Evolutionary conservation across 495 filamentous ascomycete species (phyloP).

Genomic region (Penicillium chermesinum): DNA sequence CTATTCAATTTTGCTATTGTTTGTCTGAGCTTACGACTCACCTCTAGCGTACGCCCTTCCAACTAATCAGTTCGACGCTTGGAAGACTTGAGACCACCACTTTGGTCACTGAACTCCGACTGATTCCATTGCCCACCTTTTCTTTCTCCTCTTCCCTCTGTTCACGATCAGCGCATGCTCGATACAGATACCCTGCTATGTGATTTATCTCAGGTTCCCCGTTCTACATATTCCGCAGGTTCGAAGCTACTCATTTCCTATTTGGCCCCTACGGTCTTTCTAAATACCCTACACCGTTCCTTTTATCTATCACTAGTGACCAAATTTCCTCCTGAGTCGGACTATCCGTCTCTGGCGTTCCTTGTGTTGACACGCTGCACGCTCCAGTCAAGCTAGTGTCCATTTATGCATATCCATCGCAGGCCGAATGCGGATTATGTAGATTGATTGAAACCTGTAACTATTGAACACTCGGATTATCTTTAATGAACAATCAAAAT

Average conservation of each 20-base stretch:
- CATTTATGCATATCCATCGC: slow-evolving; percentile 18
- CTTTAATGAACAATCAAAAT: too few relatives aligned
- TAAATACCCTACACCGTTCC: neutral
- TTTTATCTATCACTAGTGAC: neutral
- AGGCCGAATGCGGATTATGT: slow-evolving; percentile 12
- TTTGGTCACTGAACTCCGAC: slow-evolving; percentile 9
- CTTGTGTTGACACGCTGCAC: too few relatives aligned
- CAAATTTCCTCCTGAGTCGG: slow-evolving; percentile 12
- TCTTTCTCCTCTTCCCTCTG: slow-evolving; percentile 8
- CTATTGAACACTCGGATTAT: too few relatives aligned
- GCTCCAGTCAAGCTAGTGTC: too few relatives aligned
- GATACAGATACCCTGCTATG: slow-evolving; percentile 26
- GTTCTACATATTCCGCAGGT: slow-evolving; percentile 22
- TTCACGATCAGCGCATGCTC: slow-evolving; percentile 24
- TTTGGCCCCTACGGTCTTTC: slow-evolving; percentile 1
- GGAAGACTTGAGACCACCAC: too few relatives aligned
- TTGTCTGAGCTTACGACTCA: too few relatives aligned
- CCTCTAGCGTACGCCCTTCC: too few relatives aligned
- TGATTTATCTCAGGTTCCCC: neutral
- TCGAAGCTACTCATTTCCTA: slow-evolving; percentile 21
- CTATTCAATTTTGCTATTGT: too few relatives aligned
- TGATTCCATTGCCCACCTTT: neutral
- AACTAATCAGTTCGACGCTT: too few relatives aligned
- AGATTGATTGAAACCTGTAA: neutral
- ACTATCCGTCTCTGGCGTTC: slow-evolving; percentile 1